Conservation (phyloP, 2,329 filamentous ascomycete species). For the Cladosporium sphaerospermum region DNA sequence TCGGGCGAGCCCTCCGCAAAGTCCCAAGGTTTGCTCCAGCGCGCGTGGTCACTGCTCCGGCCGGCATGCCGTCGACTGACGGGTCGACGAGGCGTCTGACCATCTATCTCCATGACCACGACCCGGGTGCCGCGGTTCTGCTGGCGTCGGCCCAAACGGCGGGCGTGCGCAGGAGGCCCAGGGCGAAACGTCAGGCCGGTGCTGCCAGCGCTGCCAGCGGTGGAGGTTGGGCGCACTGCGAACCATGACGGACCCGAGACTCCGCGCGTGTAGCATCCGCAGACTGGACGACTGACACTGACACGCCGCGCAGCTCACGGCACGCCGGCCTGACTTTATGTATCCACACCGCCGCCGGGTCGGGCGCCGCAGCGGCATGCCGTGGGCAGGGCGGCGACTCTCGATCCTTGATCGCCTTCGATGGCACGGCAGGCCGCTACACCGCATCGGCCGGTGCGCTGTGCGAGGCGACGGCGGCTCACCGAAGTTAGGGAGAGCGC, state of each 20-base stretch:
- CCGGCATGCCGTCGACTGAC: neutral
- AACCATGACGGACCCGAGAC: constrained; percentile 2
- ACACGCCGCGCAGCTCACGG: neutral
- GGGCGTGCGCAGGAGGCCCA: neutral
- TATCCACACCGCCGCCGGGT: constrained; percentile 3
- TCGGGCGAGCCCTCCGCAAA: neutral
- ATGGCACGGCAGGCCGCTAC: neutral
- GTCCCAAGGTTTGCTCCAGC: constrained; percentile 4
- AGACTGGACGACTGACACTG: too few relatives aligned
- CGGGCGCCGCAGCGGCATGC: too few relatives aligned
- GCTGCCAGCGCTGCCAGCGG: neutral
- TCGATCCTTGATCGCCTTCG: too few relatives aligned
- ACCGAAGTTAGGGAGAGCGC: neutral
- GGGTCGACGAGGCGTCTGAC: constrained; percentile 1
- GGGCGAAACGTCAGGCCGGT: neutral
- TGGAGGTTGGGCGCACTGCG: constrained; percentile 1
- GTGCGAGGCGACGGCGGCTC: constrained; percentile 6
- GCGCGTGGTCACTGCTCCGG: constrained; percentile 1
- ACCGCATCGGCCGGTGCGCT: neutral
- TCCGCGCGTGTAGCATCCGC: neutral
- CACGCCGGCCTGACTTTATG: constrained; percentile 8
- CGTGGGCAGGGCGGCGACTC: too few relatives aligned
- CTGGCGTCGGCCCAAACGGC: neutral
- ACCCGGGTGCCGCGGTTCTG: neutral
- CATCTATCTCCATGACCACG: constrained; percentile 1